Evolutionary conservation across 805 yeast genomes (phyloP).

Genomic region (Wickerhamomyces strasburgensis): DNA sequence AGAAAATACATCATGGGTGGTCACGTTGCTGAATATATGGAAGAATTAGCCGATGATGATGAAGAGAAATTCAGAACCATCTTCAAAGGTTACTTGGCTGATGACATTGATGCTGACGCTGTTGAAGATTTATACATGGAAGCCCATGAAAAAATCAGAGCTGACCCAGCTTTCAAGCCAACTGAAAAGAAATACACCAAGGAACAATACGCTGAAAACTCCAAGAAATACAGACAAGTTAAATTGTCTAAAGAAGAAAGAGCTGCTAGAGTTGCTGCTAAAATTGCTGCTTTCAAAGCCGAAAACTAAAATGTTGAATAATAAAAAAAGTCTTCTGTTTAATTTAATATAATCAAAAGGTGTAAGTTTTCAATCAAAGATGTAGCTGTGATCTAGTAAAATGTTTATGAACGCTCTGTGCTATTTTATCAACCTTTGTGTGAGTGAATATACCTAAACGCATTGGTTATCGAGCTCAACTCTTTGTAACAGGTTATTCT

Average conservation of each 20-base stretch:
- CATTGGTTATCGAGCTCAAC: too few species aligned
- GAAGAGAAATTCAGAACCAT: constrained; percentile 97
- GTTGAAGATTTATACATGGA: constrained; percentile 91
- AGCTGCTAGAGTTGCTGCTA: constrained; percentile 81
- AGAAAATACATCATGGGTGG: constrained; percentile 99
- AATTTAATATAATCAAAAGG: too few species aligned
- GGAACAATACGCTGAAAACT: constrained; percentile 96
- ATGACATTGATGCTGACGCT: constrained; percentile 95
- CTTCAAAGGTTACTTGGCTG: constrained; percentile 94
- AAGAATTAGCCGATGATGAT: constrained; percentile 99
- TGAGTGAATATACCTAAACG: too few species aligned
- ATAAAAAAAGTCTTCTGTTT: constrained; percentile 28
- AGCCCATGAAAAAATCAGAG: constrained; percentile 97
- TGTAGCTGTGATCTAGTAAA: too few species aligned
- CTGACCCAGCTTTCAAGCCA: constrained; percentile 86
- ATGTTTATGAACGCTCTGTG: too few species aligned
- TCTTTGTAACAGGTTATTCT: too few species aligned
- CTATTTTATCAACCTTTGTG: too few species aligned
- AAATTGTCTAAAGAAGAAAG: constrained; percentile 92
- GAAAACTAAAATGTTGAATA: constrained; percentile 19
- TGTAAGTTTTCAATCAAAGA: too few species aligned
- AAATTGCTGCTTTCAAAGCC: constrained; percentile 85
- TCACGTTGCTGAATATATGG: constrained; percentile 99
- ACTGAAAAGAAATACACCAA: constrained; percentile 91
- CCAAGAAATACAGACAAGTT: constrained; percentile 83